Percentiles rank a stretch among this genome's conserved stretches.
Conservation (phyloP, 768 basidiomycete species). For the Pleurotus pulmonarius region DNA sequence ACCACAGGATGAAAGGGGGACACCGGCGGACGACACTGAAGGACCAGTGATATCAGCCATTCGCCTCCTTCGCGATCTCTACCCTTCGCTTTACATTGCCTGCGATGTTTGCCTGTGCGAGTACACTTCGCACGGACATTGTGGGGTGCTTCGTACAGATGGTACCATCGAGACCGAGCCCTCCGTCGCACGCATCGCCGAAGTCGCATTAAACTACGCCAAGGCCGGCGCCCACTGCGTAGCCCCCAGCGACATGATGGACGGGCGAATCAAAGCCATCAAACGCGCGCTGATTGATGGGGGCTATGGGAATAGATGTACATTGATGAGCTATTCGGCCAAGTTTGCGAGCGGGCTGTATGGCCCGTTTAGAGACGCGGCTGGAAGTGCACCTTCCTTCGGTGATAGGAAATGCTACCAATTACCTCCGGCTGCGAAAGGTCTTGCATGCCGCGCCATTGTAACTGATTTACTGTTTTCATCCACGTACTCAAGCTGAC, state of each 20-base stretch:
- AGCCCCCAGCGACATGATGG: conserved; percentile 99
- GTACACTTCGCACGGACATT: conserved; percentile 98
- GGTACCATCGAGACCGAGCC: conserved; percentile 74
- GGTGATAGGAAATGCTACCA: conserved; percentile 99
- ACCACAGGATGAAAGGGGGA: conserved; percentile 73
- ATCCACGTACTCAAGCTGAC: conserved; percentile 1
- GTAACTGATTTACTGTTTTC: conserved; percentile 42
- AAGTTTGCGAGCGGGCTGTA: conserved; percentile 96
- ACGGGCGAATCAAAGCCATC: conserved; percentile 88
- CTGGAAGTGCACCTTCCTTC: conserved; percentile 91
- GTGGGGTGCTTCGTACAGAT: conserved; percentile 73
- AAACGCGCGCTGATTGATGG: conserved; percentile 81
- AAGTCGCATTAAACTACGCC: conserved; percentile 92
- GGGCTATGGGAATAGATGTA: conserved; percentile 83
- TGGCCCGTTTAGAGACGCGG: conserved; percentile 98
- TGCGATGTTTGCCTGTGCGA: conserved; percentile 99
- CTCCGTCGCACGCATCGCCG: conserved; percentile 83
- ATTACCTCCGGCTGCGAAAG: conserved; percentile 83
- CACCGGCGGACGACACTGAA: conserved; percentile 82
- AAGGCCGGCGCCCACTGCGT: conserved; percentile 96
- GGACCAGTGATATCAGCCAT: conserved; percentile 97
- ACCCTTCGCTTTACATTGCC: conserved; percentile 85
- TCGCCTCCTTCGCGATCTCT: conserved; percentile 67
- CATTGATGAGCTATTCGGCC: conserved; percentile 95
- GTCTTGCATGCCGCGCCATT: conserved; percentile 90